A percentile compares a stretch with the other conserved stretches of the same genome.
Conservation (phyloP, 441 rosid genomes). For the Bocquillonia castaneifolia region DNA sequence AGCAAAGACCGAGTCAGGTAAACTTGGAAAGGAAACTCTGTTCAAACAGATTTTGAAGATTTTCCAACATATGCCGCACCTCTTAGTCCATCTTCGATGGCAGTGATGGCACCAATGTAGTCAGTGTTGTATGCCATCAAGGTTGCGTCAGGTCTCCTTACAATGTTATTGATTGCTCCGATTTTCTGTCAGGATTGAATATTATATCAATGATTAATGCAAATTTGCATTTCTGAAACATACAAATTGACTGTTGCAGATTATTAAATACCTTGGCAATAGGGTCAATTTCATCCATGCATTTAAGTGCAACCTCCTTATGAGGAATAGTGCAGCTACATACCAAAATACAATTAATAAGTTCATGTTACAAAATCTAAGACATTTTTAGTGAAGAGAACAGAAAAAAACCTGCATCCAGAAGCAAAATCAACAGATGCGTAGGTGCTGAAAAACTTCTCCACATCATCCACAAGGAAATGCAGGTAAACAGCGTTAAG, state of each 20-base stretch:
- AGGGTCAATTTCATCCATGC: constrained; percentile 84
- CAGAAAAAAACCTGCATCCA: constrained; percentile 54
- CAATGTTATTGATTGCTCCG: constrained; percentile 54
- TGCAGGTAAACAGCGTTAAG: constrained; percentile 71
- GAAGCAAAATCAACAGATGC: constrained; percentile 49
- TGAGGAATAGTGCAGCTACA: constrained; percentile 69
- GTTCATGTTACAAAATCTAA: too few relatives aligned
- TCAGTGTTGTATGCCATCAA: constrained; percentile 58
- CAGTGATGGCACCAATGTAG: constrained; percentile 59
- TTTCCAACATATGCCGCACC: constrained; percentile 29
- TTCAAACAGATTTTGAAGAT: too few relatives aligned
- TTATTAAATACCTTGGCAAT: constrained; percentile 59
- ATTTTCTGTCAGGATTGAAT: constrained; percentile 50
- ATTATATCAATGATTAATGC: constrained; percentile 20
- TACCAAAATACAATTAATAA: too few relatives aligned
- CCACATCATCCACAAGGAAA: constrained; percentile 61
- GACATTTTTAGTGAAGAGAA: too few relatives aligned
- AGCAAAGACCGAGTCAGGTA: not conserved
- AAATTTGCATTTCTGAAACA: too few relatives aligned
- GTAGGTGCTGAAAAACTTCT: constrained; percentile 42
- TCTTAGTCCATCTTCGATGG: constrained; percentile 59
- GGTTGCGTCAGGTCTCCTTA: constrained; percentile 48
- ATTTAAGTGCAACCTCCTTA: constrained; percentile 78
- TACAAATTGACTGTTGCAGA: too few relatives aligned
- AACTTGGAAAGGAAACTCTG: constrained; percentile 9